Base-by-base conservation (phyloP, 2,329 filamentous ascomycete genomes). In the Aspergillus glaucus region DNA sequence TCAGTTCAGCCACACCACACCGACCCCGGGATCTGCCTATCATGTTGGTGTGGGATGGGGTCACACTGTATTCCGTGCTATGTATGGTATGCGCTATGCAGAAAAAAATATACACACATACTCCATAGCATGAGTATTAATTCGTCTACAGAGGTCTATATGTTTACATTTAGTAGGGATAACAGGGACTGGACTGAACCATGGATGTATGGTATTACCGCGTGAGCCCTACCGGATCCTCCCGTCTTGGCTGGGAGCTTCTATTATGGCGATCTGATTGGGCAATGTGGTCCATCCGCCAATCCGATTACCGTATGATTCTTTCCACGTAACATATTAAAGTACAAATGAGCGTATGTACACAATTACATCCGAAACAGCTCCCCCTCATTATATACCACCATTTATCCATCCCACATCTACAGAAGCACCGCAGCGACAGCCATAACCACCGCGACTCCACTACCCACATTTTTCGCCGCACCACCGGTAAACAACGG, bases 231-330 rank as follows among this genome's bases (percentile, higher is more conserved):
- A 19, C 50, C 53, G 55, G 56, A 45, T 54, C 49, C 51, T 54
- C 50, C 56, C 56, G 56, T 49, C 56, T 58, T 57, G 56, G 56
- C 55, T 49, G 44, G 30, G 45, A 56, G 53, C 54, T 58, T 40
- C 15, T 17, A 19, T 6, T 21, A 40, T 21, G 37, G 37, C 10
- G 10, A 17, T 40, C 19, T 36, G 34, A 36, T 36, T 36, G 34
- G 34, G 14, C n/a, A 36, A 17, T 36, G 3, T n/a, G 34, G 34
- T 3, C 17, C 26, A 30, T 30, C 26, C 10, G 26, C 26, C 26
- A 30, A 12, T 12, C 26, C 26, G 26, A 30, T 30, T 30, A 30
- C 26, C 26, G 26, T 30, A 30, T 30, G 26, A 12, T 28, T 28
- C 26, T 9, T 28, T 9, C 9, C 9, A 7, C 9, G 9, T 30